phyloP scores from a whole-genome alignment of 2,329 filamentous ascomycete genomes.

The Pestalotiopsis sp. region DNA sequence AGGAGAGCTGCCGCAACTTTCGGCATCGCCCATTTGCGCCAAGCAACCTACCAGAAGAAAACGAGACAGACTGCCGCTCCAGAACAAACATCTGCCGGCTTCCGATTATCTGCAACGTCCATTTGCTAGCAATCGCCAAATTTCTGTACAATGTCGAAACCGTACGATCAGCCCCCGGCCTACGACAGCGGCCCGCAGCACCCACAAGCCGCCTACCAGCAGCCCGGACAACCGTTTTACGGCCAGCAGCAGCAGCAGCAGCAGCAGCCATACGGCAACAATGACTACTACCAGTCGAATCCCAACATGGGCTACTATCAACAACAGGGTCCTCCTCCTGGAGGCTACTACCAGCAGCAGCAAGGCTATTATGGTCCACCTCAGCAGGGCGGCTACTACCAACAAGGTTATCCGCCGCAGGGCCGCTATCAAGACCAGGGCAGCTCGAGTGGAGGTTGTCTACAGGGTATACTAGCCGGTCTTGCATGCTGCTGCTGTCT shows the following conservation, averaged over 20 bases:
- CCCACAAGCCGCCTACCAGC: constrained; percentile 45
- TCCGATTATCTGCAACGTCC: background rate
- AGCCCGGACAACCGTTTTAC: background rate
- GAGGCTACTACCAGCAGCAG: constrained; percentile 21
- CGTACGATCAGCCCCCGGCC: constrained; percentile 52
- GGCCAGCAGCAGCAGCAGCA: constrained; percentile 24
- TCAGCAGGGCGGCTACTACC: constrained; percentile 24
- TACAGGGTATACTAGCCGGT: constrained; percentile 51
- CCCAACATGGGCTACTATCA: constrained; percentile 48
- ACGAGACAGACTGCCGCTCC: background rate
- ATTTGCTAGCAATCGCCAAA: background rate
- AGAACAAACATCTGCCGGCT: background rate
- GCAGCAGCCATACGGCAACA: constrained; percentile 10
- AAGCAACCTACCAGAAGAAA: background rate
- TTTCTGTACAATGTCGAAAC: constrained; percentile 41
- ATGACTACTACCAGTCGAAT: constrained; percentile 40
- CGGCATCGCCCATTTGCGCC: background rate
- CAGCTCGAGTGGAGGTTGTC: constrained; percentile 17
- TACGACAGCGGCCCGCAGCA: constrained; percentile 47
- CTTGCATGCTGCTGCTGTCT: constrained; percentile 63
- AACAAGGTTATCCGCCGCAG: constrained; percentile 24
- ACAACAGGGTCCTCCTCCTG: constrained; percentile 33
- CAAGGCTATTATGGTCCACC: constrained; percentile 18
- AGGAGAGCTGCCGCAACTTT: background rate
- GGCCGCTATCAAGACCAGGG: constrained; percentile 31